A percentile compares a stretch with the other conserved stretches of the same genome.
phyloP scores from a whole-genome alignment of 176 grass and related monocot species.

The Saccharum spontaneum region DNA sequence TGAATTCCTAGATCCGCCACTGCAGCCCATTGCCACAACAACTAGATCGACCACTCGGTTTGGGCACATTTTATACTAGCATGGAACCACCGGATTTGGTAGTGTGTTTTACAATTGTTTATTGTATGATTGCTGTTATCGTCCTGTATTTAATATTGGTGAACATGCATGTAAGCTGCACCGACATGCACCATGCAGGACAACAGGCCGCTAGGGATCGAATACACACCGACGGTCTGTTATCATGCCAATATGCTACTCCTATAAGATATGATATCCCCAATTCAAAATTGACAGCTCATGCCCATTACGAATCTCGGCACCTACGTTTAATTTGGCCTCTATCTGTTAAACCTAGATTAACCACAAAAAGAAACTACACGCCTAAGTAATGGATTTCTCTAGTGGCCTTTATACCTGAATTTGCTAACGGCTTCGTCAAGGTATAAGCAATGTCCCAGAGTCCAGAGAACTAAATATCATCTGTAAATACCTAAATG shows the following conservation, averaged over 20 bases:
- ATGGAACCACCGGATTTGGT: constrained; percentile 3
- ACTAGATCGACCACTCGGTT: background rate
- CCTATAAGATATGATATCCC: background rate
- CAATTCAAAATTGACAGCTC: background rate
- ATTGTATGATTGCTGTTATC: constrained; percentile 17
- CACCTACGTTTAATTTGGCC: background rate
- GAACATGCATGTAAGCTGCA: constrained; percentile 10
- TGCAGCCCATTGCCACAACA: too few relatives aligned
- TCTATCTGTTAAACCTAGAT: background rate
- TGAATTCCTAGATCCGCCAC: too few relatives aligned
- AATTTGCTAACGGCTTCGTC: background rate
- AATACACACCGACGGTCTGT: background rate
- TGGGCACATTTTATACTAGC: constrained; percentile 22
- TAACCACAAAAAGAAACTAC: background rate
- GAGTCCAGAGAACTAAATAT: background rate
- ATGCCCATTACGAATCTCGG: background rate
- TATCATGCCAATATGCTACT: background rate
- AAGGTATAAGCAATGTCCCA: background rate
- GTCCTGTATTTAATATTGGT: background rate
- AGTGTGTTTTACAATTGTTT: constrained; percentile 11
- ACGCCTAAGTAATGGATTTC: background rate
- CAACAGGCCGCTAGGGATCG: background rate
- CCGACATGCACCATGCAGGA: background rate
- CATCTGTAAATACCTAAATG: too few relatives aligned
- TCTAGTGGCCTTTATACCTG: background rate